Evolutionary conservation across 805 yeast species (phyloP).

Genomic region (Wickerhamia fluorescens): DNA sequence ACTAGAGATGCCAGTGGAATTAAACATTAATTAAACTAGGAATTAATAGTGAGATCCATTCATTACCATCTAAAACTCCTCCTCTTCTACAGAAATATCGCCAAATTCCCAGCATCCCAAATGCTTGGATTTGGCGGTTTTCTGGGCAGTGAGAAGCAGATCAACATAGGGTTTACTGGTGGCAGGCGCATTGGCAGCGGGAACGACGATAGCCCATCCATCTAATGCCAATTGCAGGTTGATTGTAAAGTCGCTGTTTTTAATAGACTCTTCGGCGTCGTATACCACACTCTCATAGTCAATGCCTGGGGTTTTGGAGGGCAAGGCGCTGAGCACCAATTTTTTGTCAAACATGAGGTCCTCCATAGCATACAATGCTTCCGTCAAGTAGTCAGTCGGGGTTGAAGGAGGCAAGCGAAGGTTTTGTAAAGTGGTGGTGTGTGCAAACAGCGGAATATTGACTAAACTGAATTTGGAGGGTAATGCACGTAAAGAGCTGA

Average conservation of each 20-base stretch:
- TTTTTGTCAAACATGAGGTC: slow-evolving; percentile 45
- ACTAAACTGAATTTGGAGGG: slow-evolving; percentile 42
- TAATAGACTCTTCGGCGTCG: slow-evolving; percentile 47
- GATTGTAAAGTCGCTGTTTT: slow-evolving; percentile 50
- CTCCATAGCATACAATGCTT: slow-evolving; percentile 48
- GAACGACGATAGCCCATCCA: slow-evolving; percentile 51
- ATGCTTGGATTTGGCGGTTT: slow-evolving; percentile 41
- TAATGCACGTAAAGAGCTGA: slow-evolving; percentile 41
- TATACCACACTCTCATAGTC: slow-evolving; percentile 49
- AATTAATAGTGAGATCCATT: too few species aligned
- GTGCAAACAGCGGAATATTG: slow-evolving; percentile 46
- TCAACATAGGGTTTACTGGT: slow-evolving; percentile 11
- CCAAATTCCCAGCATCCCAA: slow-evolving; percentile 74
- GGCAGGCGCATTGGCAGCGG: slow-evolving; percentile 22
- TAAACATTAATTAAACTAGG: background rate
- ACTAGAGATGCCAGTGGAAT: too few species aligned
- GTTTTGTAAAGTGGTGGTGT: slow-evolving; percentile 45
- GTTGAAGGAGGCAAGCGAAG: slow-evolving; percentile 51
- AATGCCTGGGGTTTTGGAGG: slow-evolving; percentile 29
- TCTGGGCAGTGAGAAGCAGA: slow-evolving; percentile 37
- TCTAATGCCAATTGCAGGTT: slow-evolving; percentile 51
- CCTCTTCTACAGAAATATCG: slow-evolving; percentile 57
- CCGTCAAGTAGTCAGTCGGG: slow-evolving; percentile 48
- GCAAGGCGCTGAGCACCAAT: slow-evolving; percentile 48
- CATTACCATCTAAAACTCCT: slow-evolving; percentile 4